Percentiles rank a stretch among this genome's conserved stretches.
These are phyloP conservation scores for Loxodes magnus DNA, from an alignment of 73 alveolate genomes.

Conservation along the genomic window DNA sequence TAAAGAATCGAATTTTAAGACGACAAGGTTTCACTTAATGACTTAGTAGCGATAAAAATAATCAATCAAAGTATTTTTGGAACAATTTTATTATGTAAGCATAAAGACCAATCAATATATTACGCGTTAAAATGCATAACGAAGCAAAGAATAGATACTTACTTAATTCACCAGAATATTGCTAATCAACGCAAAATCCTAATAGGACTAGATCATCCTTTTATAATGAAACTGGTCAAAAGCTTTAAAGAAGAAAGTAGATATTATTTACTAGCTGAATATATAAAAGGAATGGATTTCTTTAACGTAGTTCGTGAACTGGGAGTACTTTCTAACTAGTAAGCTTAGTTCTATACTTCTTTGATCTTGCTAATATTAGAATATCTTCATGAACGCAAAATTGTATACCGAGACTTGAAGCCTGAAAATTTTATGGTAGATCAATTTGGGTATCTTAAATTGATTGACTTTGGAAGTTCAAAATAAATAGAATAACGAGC, in stretches of 20 bases:
- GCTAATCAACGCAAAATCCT: background rate
- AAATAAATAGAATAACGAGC: slow-evolving; percentile 37
- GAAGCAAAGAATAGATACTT: background rate
- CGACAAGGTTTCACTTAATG: background rate
- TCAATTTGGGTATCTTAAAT: slow-evolving; percentile 41
- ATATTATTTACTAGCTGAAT: slow-evolving; percentile 49
- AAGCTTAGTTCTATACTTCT: slow-evolving; percentile 45
- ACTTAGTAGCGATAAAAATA: background rate
- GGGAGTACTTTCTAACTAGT: slow-evolving; percentile 36
- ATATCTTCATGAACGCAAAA: slow-evolving; percentile 54
- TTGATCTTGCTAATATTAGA: slow-evolving; percentile 41
- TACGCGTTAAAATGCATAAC: background rate
- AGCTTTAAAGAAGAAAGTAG: slow-evolving; percentile 53
- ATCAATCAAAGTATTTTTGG: background rate
- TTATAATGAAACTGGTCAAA: slow-evolving; percentile 38
- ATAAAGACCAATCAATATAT: background rate
- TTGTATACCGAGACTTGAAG: slow-evolving; percentile 55
- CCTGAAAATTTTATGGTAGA: slow-evolving; percentile 70
- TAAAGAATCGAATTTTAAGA: slow-evolving; percentile 3
- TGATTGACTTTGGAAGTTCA: slow-evolving; percentile 68
- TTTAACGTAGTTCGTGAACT: slow-evolving; percentile 58
- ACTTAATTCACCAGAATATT: background rate
- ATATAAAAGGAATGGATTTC: slow-evolving; percentile 48
- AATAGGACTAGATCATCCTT: slow-evolving; percentile 18
- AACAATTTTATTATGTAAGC: background rate